These are phyloP conservation scores for Albophoma yamanashiensis DNA, from an alignment of 2,329 filamentous ascomycete species.

Conservation along the genomic window DNA sequence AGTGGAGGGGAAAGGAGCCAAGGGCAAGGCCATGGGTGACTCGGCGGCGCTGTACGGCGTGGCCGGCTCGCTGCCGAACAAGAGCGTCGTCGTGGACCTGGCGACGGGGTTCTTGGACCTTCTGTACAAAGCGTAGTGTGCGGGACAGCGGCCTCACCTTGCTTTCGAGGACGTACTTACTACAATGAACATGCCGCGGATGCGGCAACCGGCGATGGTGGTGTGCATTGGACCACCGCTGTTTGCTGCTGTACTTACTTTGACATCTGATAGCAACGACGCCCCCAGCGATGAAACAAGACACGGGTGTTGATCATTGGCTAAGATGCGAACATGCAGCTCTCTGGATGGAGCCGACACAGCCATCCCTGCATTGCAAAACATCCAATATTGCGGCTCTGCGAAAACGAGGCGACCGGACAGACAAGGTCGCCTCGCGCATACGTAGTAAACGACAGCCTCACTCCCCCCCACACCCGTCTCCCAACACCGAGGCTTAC, in stretches of 20 bases:
- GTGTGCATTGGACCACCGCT: background rate
- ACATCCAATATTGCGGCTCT: background rate
- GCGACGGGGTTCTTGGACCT: slow-evolving; percentile 88
- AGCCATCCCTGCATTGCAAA: background rate
- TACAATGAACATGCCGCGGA: background rate
- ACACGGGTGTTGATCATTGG: background rate
- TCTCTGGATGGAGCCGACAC: background rate
- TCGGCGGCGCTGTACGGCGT: slow-evolving; percentile 88
- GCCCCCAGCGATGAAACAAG: background rate
- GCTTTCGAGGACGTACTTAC: background rate
- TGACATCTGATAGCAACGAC: background rate
- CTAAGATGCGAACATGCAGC: too few relatives aligned
- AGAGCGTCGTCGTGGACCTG: slow-evolving; percentile 84
- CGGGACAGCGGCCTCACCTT: background rate
- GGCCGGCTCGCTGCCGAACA: slow-evolving; percentile 88
- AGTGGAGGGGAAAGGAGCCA: slow-evolving; percentile 55
- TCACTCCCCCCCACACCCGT: background rate
- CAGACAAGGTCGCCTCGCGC: background rate
- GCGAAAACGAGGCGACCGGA: background rate
- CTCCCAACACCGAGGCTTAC: background rate
- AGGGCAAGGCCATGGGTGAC: slow-evolving; percentile 63
- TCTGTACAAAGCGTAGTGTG: slow-evolving; percentile 69
- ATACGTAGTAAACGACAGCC: background rate
- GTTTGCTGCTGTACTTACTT: background rate
- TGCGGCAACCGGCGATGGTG: background rate